phyloP scores from a whole-genome alignment of 495 filamentous ascomycete genomes.

The Annulohypoxylon maeteangense region DNA sequence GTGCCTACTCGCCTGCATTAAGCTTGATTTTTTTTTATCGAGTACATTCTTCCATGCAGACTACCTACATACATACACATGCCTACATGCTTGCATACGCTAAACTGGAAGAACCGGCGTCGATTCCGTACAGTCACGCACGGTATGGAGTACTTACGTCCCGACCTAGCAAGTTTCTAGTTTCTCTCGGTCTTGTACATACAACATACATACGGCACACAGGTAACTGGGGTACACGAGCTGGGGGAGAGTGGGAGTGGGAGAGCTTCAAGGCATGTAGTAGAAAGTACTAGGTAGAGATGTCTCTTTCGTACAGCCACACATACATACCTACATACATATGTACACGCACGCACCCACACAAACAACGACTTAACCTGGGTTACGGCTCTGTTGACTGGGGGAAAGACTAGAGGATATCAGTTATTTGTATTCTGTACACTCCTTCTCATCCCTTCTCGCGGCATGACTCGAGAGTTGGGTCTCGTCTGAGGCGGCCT shows the following conservation, averaged over 20 bases:
- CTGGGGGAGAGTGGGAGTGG: slow-evolving; percentile 1
- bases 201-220: slow-evolving; percentile 15
- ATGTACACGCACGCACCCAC: slow-evolving; percentile 34
- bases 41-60: slow-evolving; percentile 35
- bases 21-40: slow-evolving; percentile 16
- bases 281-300: not conserved
- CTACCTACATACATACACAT: slow-evolving; percentile 15
- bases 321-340: slow-evolving; percentile 2
- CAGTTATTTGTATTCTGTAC: slow-evolving; percentile 14
- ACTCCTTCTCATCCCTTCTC: slow-evolving; percentile 26
- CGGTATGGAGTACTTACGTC: slow-evolving; percentile 26
- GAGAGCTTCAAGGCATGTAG: slow-evolving; percentile 2
- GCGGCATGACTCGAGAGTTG: slow-evolving; percentile 31
- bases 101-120: slow-evolving; percentile 33
- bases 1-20: slow-evolving; percentile 19
- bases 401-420: slow-evolving; percentile 15
- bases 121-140: slow-evolving; percentile 39
- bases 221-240: slow-evolving; percentile 10
- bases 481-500: slow-evolving; percentile 23
- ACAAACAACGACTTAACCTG: slow-evolving; percentile 30
- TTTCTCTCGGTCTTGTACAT: slow-evolving; percentile 16
- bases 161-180: slow-evolving; percentile 1
- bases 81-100: slow-evolving; percentile 31
- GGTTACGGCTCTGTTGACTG: slow-evolving; percentile 1
- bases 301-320: slow-evolving; percentile 38